Conservation (phyloP, 352 stramenopile species). For the Pilasporangium apinafurcum region DNA sequence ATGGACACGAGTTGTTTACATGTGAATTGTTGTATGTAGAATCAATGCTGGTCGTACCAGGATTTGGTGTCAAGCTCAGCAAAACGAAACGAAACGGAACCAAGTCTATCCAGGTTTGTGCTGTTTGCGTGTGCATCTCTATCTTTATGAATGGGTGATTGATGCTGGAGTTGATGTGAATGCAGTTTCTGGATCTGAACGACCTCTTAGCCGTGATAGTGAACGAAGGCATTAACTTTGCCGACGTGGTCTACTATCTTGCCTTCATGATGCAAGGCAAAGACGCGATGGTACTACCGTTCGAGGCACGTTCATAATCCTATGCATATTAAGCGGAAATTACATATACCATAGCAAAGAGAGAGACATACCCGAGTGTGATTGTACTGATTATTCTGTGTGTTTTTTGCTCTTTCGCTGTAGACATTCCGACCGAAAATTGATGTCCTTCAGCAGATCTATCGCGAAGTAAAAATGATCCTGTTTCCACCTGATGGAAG, state of each 20-base stretch:
- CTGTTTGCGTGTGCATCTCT: not conserved
- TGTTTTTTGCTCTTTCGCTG: not conserved
- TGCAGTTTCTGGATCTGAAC: slow-evolving; percentile 35
- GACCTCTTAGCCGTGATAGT: slow-evolving; percentile 64
- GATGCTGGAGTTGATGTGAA: not conserved
- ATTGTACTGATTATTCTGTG: not conserved
- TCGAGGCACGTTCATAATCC: slow-evolving; percentile 66
- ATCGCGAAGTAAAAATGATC: slow-evolving; percentile 39
- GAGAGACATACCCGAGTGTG: not conserved
- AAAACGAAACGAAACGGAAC: slow-evolving; percentile 47
- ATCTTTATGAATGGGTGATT: not conserved
- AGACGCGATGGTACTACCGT: slow-evolving; percentile 64
- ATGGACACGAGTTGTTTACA: not conserved
- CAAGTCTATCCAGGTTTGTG: slow-evolving; percentile 16
- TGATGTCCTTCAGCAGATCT: slow-evolving; percentile 63
- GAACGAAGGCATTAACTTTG: slow-evolving; percentile 80
- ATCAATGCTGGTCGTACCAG: slow-evolving; percentile 66
- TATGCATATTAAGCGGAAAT: too few relatives aligned
- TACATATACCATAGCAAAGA: not conserved
- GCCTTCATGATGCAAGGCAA: slow-evolving; percentile 70
- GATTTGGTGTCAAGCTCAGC: slow-evolving; percentile 65
- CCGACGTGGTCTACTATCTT: slow-evolving; percentile 75
- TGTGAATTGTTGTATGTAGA: slow-evolving; percentile 22
- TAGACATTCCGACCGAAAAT: slow-evolving; percentile 70
- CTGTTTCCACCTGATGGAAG: slow-evolving; percentile 42